Evolutionary conservation across 108 stramenopile genomes (phyloP).

Genomic region (Skeletonema menzelii): DNA sequence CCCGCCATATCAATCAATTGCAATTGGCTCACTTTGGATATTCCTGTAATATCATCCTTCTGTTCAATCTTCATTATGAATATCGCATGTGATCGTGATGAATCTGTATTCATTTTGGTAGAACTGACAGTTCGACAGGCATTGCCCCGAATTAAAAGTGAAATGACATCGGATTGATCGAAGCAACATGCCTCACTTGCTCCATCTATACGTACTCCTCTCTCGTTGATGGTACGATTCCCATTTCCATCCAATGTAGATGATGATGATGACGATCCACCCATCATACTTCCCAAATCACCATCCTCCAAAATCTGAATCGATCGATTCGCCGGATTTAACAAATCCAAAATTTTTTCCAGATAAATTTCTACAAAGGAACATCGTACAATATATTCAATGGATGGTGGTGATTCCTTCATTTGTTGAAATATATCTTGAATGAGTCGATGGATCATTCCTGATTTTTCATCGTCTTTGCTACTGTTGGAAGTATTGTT

Average conservation of each 20-base stretch:
- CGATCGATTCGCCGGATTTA: slow-evolving; percentile 58
- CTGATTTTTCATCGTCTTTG: slow-evolving; percentile 28
- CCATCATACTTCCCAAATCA: neutral
- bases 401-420: slow-evolving; percentile 41
- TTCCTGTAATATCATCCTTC: slow-evolving; percentile 49
- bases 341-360: slow-evolving; percentile 89
- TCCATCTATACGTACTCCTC: slow-evolving; percentile 42
- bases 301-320: slow-evolving; percentile 16
- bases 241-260: neutral
- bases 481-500: neutral
- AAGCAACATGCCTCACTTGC: slow-evolving; percentile 74
- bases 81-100: slow-evolving; percentile 83
- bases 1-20: slow-evolving; percentile 91
- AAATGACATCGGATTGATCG: slow-evolving; percentile 66
- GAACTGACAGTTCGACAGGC: slow-evolving; percentile 74
- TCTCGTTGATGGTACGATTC: neutral
- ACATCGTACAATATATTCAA: slow-evolving; percentile 78
- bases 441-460: slow-evolving; percentile 72
- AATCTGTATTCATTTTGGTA: slow-evolving; percentile 83
- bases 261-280: neutral
- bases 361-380: slow-evolving; percentile 97
- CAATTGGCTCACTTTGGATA: slow-evolving; percentile 54
- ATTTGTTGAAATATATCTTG: slow-evolving; percentile 63
- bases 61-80: slow-evolving; percentile 75
- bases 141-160: slow-evolving; percentile 75